A percentile compares a stretch with the other conserved stretches of the same genome.
Evolutionary conservation across 2,329 filamentous ascomycete species (phyloP).

Genomic region (Xylaria arbuscula): DNA sequence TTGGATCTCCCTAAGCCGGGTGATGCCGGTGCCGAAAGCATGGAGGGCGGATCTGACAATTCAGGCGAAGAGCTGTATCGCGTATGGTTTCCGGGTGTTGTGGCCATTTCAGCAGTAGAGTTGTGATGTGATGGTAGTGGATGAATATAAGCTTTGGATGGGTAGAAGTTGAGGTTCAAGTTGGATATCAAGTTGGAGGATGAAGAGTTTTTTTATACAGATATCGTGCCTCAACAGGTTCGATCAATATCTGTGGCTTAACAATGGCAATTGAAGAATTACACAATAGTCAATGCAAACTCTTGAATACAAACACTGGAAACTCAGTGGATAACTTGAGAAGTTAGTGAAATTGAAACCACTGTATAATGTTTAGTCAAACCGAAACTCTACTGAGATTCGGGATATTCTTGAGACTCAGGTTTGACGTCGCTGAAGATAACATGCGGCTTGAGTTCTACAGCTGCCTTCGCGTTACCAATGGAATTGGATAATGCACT

Average conservation of each 20-base stretch:
- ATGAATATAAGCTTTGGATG: too few species aligned
- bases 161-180: background rate
- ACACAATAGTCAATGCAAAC: conserved; percentile 6
- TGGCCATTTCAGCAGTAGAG: conserved; percentile 39
- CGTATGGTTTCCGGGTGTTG: conserved; percentile 42
- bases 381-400: background rate
- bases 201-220: background rate
- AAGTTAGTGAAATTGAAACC: background rate
- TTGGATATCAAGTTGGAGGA: background rate
- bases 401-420: background rate
- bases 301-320: conserved; percentile 7
- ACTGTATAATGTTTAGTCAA: background rate
- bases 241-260: background rate
- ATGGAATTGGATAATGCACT: too few species aligned
- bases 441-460: conserved; percentile 15
- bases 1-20: conserved; percentile 45
- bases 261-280: conserved; percentile 22
- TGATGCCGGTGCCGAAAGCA: conserved; percentile 48
- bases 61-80: conserved; percentile 51
- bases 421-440: conserved; percentile 29
- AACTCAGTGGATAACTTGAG: background rate
- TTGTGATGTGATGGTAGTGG: background rate
- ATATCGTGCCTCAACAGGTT: background rate
- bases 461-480: background rate
- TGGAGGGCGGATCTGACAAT: conserved; percentile 50